Base-by-base conservation (phyloP, 2,329 filamentous ascomycete genomes). In the Penicillium sp. region DNA sequence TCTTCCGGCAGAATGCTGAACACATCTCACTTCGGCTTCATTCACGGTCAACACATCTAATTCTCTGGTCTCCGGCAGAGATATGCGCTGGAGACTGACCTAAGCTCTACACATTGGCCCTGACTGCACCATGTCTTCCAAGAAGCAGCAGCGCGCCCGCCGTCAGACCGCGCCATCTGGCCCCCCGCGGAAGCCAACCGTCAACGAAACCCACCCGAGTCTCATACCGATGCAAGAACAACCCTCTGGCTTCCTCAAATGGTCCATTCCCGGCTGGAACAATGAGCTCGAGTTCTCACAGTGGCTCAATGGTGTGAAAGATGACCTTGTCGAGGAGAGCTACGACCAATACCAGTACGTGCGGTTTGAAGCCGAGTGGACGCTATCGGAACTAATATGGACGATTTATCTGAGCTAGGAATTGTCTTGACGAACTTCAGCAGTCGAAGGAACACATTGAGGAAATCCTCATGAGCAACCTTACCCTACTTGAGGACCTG, bases 391-490 rank as follows among this genome's bases (percentile, higher is more conserved):
- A 38, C 35, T 55, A 47, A 53, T 53, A 52, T 32, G 37, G 44
- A 6, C 29, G 9, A 42, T 20, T 25, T n/a, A 46, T 42, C 31
- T 43, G 28, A 18, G 42, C 15, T 56, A 88, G 85, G 60, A 75
- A 87, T 25, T 96, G 93, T 67, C 81, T 83, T 55, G 86, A 93
- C 62, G 90, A 95, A 71, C 80, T 95, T 12, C 79, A 83, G 47
- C 77, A 92, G 59, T 90, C 89, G 0, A 86, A 91, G 64, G 81
- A 85, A 15, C 89, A 97, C 69, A 80, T 98, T 35, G 86, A 90
- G 55, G 81, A 81, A 35, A 78, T 98, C 12, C 79, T 96, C 23
- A 75, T 80, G 25, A 89, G 90, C 66, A 90, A 92, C 1, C 82
- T 88, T 47, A 80, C 80, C 15, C 87, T 90, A 0, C 77, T 98